Base-by-base conservation (phyloP, 176 grass and related monocot genomes). In the Neostapfia colusana region DNA sequence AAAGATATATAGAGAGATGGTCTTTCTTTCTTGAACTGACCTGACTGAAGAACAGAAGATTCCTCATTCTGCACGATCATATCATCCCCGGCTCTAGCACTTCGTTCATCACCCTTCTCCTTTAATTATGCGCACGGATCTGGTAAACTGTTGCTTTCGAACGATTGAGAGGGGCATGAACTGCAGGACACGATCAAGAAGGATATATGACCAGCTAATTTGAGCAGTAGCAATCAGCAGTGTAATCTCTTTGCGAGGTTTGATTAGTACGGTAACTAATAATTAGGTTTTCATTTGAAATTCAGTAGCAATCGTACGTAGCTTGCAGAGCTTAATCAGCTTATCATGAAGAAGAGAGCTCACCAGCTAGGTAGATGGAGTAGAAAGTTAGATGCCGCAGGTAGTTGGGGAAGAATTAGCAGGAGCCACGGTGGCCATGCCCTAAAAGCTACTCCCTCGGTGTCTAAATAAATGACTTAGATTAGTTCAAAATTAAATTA, bases 101-200 rank as follows among this genome's bases (percentile, higher is more conserved):
- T 67, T 71, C 44, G 48, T 41, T 4, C 31, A 3, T 46, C 18
- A 31, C 51, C 20, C n/a, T 10, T 11, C 18, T 59, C 67, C 9
- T 67, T 65, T 73, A 38, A 31, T 31, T 31, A 31, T 55, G 63
- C 10, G 64, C 38, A 51, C 1, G 45, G 65, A 60, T 23, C 17
- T 67, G 13, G 38, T 57, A 58, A 67, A 67, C 36, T 79, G 36
- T 65, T 79, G 46, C 20, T 57, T 57, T 18, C 44, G 49, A 79
- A 73, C 57, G 38, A 70, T 48, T 67, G 31, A 65, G 35, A 40
- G 42, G 39, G 49, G 45, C 37, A 72, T 18, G 14, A 1, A 48
- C 42, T 18, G 23, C 17, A 70, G 7, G 8, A 7, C 14, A 40
- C 35, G 58, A 2, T 16, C 10, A 67, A 80, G 21, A 20, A 20